Evolutionary conservation across 352 stramenopile genomes (phyloP).

Genomic region (Phytopythium kandeliae): DNA sequence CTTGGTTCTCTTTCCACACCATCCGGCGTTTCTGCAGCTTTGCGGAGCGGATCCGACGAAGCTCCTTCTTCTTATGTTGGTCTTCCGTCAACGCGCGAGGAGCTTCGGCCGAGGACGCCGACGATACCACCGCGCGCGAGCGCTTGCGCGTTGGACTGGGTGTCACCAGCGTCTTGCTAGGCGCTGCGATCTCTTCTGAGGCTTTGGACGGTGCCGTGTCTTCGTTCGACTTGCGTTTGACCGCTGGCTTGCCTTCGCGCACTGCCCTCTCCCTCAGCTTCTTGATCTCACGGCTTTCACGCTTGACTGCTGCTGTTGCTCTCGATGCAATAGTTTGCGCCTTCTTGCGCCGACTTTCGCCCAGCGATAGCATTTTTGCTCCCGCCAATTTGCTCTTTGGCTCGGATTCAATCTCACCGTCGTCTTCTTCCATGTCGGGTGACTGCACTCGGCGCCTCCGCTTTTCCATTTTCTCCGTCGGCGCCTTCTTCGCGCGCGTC

Average conservation of each 20-base stretch:
- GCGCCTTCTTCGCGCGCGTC: background rate
- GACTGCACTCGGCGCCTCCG: background rate
- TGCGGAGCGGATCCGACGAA: background rate
- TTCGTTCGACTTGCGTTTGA: background rate
- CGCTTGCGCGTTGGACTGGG: conserved; percentile 3
- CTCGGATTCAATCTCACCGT: too few species aligned
- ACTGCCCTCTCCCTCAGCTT: background rate
- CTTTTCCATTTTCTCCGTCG: background rate
- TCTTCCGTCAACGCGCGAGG: background rate
- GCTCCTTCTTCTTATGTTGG: background rate
- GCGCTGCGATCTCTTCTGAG: background rate
- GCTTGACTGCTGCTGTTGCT: background rate
- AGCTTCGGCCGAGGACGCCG: background rate
- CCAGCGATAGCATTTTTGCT: background rate
- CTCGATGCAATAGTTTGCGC: background rate
- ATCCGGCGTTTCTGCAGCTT: conserved; percentile 2
- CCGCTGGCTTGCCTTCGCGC: background rate
- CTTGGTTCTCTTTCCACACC: background rate
- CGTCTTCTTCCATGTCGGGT: background rate
- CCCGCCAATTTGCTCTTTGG: background rate
- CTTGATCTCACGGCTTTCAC: background rate
- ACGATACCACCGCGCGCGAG: background rate
- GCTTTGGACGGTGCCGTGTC: background rate
- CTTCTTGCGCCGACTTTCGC: background rate
- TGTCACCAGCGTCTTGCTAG: background rate